These are phyloP conservation scores for Phialophora chinensis DNA, from an alignment of 2,329 filamentous ascomycete genomes.

Conservation along the genomic window DNA sequence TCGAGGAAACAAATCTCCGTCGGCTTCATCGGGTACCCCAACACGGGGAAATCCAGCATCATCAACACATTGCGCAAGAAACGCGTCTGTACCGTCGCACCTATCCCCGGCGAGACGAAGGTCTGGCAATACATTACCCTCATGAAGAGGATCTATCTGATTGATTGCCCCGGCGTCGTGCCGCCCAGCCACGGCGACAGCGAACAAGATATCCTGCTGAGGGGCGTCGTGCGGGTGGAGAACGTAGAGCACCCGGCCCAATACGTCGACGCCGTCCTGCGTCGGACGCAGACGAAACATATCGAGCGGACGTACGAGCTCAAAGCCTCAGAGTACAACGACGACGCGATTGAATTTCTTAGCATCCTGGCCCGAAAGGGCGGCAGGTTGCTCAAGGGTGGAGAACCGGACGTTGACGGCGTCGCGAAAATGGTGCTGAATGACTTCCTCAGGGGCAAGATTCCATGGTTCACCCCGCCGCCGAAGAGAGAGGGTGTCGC, in stretches of 20 bases:
- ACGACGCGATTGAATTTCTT: slow-evolving; percentile 77
- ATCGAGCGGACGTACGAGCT: slow-evolving; percentile 93
- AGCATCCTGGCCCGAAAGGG: slow-evolving; percentile 86
- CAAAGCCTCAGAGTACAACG: slow-evolving; percentile 67
- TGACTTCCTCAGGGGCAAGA: slow-evolving; percentile 92
- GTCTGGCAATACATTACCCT: slow-evolving; percentile 97
- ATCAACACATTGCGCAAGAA: slow-evolving; percentile 96
- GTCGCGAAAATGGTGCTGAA: slow-evolving; percentile 97
- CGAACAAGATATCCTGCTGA: slow-evolving; percentile 83
- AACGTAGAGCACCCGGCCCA: slow-evolving; percentile 97
- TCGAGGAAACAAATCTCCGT: slow-evolving; percentile 94
- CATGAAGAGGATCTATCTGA: slow-evolving; percentile 93
- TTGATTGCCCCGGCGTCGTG: slow-evolving; percentile 96
- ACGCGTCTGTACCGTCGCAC: slow-evolving; percentile 90
- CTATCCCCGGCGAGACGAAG: slow-evolving; percentile 95
- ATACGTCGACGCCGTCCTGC: slow-evolving; percentile 84
- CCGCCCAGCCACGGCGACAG: slow-evolving; percentile 84
- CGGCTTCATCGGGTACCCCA: slow-evolving; percentile 87
- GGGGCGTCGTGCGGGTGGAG: slow-evolving; percentile 91
- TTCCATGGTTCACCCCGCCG: slow-evolving; percentile 92
- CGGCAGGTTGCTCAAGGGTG: slow-evolving; percentile 83
- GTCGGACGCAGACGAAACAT: slow-evolving; percentile 81
- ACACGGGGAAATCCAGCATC: slow-evolving; percentile 93
- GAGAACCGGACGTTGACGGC: slow-evolving; percentile 93
- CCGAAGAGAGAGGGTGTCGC: slow-evolving; percentile 55